These are phyloP conservation scores for Thozetella sp. DNA, from an alignment of 495 filamentous ascomycete species.

Conservation along the genomic window DNA sequence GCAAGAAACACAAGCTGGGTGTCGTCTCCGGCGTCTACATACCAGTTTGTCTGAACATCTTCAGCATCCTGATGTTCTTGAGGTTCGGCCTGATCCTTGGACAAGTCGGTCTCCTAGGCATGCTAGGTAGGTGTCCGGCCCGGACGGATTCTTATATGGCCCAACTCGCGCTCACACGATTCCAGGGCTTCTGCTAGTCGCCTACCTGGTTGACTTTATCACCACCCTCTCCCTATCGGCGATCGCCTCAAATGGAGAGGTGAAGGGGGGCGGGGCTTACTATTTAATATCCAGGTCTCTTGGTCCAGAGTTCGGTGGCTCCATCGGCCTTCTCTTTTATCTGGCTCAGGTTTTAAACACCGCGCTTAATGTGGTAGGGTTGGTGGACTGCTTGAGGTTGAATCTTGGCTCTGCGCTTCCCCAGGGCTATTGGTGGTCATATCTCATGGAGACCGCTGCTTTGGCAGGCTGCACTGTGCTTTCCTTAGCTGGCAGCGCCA, in stretches of 20 bases:
- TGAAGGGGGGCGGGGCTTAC: conserved; percentile 86
- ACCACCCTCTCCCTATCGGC: conserved; percentile 87
- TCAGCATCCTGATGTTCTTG: conserved; percentile 92
- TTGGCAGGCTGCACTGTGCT: conserved; percentile 74
- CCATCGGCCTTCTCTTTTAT: conserved; percentile 89
- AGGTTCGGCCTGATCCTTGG: conserved; percentile 81
- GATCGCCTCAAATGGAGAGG: conserved; percentile 88
- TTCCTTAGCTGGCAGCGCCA: conserved; percentile 77
- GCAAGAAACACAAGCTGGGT: conserved; percentile 62
- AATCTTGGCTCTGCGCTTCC: conserved; percentile 75
- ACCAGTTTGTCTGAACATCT: conserved; percentile 83
- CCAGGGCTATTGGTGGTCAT: conserved; percentile 75
- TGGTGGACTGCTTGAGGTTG: conserved; percentile 79
- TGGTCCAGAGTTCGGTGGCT: conserved; percentile 89
- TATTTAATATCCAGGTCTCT: conserved; percentile 86
- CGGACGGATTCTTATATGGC: conserved; percentile 5
- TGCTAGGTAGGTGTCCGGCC: conserved; percentile 60
- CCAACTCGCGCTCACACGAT: conserved; percentile 4
- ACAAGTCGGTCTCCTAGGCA: conserved; percentile 77
- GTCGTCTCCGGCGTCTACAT: conserved; percentile 83
- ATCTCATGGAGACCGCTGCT: conserved; percentile 75
- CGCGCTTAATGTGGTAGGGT: conserved; percentile 84
- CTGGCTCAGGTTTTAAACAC: conserved; percentile 84
- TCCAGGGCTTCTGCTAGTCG: conserved; percentile 69
- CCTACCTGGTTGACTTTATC: conserved; percentile 77